phyloP scores from a whole-genome alignment of 495 filamentous ascomycete genomes.

The Penicillium argentinense region DNA sequence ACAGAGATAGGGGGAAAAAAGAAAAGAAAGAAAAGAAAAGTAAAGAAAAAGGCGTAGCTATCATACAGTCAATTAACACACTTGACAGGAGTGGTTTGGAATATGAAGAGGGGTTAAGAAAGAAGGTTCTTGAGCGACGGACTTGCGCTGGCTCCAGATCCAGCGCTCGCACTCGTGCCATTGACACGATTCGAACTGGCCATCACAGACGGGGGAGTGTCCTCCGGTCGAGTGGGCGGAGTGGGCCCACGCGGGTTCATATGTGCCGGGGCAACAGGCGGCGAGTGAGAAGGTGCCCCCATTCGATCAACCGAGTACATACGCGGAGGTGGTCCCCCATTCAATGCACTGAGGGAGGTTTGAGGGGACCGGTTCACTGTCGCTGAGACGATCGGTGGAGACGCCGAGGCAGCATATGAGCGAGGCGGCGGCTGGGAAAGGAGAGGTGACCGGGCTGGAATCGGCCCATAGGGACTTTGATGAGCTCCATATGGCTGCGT shows the following conservation, averaged over 20 bases:
- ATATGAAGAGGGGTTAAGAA: slow-evolving; percentile 41
- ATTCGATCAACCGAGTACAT: slow-evolving; percentile 39
- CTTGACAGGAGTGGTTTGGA: slow-evolving; percentile 1
- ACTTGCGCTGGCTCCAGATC: slow-evolving; percentile 65
- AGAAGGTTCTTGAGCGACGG: slow-evolving; percentile 75
- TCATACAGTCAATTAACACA: slow-evolving; percentile 22
- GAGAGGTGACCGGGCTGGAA: slow-evolving; percentile 42
- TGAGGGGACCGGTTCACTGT: slow-evolving; percentile 45
- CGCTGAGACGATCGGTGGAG: slow-evolving; percentile 44
- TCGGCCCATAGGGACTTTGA: slow-evolving; percentile 43
- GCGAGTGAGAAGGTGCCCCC: slow-evolving; percentile 37
- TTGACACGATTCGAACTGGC: slow-evolving; percentile 34
- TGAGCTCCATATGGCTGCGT: slow-evolving; percentile 39
- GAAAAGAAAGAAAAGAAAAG: background rate
- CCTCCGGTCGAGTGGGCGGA: slow-evolving; percentile 35
- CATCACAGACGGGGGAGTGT: slow-evolving; percentile 27
- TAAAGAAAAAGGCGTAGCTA: slow-evolving; percentile 21
- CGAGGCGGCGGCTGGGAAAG: slow-evolving; percentile 37
- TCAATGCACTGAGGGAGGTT: slow-evolving; percentile 39
- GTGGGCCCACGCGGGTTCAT: slow-evolving; percentile 36
- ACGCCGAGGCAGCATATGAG: slow-evolving; percentile 46
- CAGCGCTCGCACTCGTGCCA: slow-evolving; percentile 31
- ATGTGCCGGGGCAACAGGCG: slow-evolving; percentile 36
- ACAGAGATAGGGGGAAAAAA: background rate
- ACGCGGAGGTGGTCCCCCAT: slow-evolving; percentile 36